phyloP scores from a whole-genome alignment of 2,329 filamentous ascomycete species.

The Hymenoscyphus repandus region DNA sequence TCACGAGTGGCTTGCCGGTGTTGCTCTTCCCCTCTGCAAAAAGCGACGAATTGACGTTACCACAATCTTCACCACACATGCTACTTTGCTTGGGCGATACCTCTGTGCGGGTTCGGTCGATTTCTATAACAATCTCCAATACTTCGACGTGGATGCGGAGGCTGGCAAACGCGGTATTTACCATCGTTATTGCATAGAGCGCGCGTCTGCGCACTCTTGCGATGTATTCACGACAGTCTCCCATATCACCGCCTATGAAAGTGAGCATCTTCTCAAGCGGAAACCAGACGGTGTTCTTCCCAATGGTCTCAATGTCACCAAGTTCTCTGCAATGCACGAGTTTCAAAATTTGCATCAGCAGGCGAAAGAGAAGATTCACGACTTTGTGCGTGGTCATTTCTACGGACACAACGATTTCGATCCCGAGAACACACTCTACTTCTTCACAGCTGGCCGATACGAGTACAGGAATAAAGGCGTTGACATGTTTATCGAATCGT shows the following conservation, averaged over 20 bases:
- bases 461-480: slow-evolving; percentile 98
- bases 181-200: slow-evolving; percentile 96
- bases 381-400: slow-evolving; percentile 97
- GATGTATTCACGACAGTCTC: slow-evolving; percentile 99
- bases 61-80: slow-evolving; percentile 98
- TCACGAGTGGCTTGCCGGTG: slow-evolving; percentile 97
- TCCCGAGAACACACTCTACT: slow-evolving; percentile 91
- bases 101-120: slow-evolving; percentile 96
- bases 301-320: slow-evolving; percentile 96
- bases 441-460: slow-evolving; percentile 95
- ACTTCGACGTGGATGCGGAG: slow-evolving; percentile 93
- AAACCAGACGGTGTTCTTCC: slow-evolving; percentile 96
- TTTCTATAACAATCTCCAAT: slow-evolving; percentile 98
- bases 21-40: slow-evolving; percentile 85
- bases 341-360: slow-evolving; percentile 98
- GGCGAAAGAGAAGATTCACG: slow-evolving; percentile 95
- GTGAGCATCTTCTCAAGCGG: slow-evolving; percentile 92
- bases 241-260: slow-evolving; percentile 97
- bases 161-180: slow-evolving; percentile 98
- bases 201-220: slow-evolving; percentile 81
- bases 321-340: slow-evolving; percentile 97
- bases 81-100: slow-evolving; percentile 89
- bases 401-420: slow-evolving; percentile 98
- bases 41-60: slow-evolving; percentile 94
- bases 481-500: slow-evolving; percentile 98